These are phyloP conservation scores for Pinguiococcus pyrenoidosus DNA, from an alignment of 108 stramenopile genomes.

Conservation along the genomic window DNA sequence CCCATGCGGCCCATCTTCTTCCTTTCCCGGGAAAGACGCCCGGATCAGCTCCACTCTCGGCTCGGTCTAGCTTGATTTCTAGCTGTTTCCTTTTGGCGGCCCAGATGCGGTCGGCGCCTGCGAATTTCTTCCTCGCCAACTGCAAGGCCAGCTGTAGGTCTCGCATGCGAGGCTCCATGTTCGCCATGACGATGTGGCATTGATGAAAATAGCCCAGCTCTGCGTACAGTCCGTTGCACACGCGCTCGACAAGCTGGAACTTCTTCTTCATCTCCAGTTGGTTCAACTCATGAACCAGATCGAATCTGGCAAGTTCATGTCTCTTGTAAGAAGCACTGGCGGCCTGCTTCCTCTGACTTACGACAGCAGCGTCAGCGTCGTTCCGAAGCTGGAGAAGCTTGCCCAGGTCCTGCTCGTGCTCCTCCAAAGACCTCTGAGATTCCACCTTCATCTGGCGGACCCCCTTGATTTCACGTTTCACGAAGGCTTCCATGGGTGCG, in stretches of 20 bases:
- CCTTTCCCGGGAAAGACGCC: too few species aligned
- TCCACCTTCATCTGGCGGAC: slow-evolving; percentile 31
- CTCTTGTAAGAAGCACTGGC: slow-evolving; percentile 5
- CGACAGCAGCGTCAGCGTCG: slow-evolving; percentile 8
- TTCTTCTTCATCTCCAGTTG: slow-evolving; percentile 42
- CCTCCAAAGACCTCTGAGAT: slow-evolving; percentile 15
- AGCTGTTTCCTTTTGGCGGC: slow-evolving; percentile 11
- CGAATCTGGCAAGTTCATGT: slow-evolving; percentile 31
- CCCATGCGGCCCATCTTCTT: too few species aligned
- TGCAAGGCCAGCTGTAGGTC: slow-evolving; percentile 9
- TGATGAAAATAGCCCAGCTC: slow-evolving; percentile 30
- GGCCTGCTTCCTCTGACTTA: slow-evolving; percentile 9
- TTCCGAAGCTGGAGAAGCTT: slow-evolving; percentile 21
- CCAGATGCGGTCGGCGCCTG: slow-evolving; percentile 4
- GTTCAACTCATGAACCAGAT: slow-evolving; percentile 30
- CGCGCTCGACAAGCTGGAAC: slow-evolving; percentile 29
- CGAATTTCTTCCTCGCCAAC: slow-evolving; percentile 10
- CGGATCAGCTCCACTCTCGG: slow-evolving; percentile 4
- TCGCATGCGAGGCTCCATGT: slow-evolving; percentile 20
- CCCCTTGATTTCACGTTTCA: slow-evolving; percentile 26
- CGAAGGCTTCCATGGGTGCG: slow-evolving; percentile 36
- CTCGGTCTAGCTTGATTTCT: slow-evolving; percentile 3
- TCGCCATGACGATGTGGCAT: slow-evolving; percentile 21
- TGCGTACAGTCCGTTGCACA: slow-evolving; percentile 29
- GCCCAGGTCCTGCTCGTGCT: slow-evolving; percentile 18